These are phyloP conservation scores for Daldinia vernicosa DNA, from an alignment of 495 filamentous ascomycete species.

Conservation along the genomic window DNA sequence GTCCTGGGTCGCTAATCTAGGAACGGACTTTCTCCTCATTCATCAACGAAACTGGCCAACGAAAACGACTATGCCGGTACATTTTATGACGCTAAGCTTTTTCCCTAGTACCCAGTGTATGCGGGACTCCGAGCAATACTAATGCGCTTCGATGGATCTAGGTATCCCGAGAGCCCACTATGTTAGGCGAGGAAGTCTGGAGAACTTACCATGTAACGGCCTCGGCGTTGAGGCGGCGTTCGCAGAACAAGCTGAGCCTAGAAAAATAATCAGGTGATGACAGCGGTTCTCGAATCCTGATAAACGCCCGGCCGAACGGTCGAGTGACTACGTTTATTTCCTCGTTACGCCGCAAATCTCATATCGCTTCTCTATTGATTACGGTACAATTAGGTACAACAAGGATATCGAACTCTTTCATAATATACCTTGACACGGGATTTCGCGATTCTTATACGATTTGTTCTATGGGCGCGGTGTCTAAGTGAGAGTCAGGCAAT, in stretches of 20 bases:
- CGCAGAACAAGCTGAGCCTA: slow-evolving; percentile 1
- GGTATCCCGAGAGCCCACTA: slow-evolving; percentile 8
- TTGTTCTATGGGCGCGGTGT: not conserved
- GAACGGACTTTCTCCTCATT: slow-evolving; percentile 5
- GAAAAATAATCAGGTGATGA: not conserved
- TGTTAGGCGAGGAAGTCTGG: slow-evolving; percentile 16
- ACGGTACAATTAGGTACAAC: not conserved
- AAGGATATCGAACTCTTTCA: not conserved
- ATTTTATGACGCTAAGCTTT: slow-evolving; percentile 9
- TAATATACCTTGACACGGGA: not conserved
- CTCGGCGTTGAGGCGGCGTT: slow-evolving; percentile 10
- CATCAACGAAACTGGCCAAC: slow-evolving; percentile 11
- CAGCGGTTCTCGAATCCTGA: not conserved
- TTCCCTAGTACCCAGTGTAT: slow-evolving; percentile 1
- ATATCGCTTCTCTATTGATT: slow-evolving; percentile 2
- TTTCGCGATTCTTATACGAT: not conserved
- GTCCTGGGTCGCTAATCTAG: slow-evolving; percentile 2
- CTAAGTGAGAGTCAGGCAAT: slow-evolving; percentile 10
- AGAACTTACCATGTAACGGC: slow-evolving; percentile 19
- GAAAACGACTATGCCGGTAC: not conserved
- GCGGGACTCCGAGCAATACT: not conserved
- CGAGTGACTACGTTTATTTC: slow-evolving; percentile 13
- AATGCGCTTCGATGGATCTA: slow-evolving; percentile 6
- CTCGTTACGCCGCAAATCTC: slow-evolving; percentile 14
- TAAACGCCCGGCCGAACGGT: slow-evolving; percentile 5